phyloP scores from a whole-genome alignment of 1,139 yeast genomes.

The Entelexis sorbosivorans region DNA sequence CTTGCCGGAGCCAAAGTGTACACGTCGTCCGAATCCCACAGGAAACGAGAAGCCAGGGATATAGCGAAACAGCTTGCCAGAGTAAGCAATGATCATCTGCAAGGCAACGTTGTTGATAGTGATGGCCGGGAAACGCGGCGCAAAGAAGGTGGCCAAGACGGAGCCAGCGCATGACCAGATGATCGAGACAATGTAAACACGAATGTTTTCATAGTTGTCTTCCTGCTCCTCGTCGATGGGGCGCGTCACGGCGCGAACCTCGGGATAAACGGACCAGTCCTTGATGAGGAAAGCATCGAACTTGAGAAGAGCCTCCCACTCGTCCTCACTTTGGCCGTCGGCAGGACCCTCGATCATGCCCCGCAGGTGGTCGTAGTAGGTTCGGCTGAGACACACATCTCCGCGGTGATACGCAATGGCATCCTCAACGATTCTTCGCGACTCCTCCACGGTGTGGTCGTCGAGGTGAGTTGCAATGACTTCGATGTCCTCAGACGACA shows the following conservation, averaged over 20 bases:
- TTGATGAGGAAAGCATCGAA: conserved; percentile 36
- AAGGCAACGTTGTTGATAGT: conserved; percentile 38
- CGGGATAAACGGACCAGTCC: conserved; percentile 42
- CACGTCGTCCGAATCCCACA: conserved; percentile 36
- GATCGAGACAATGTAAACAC: conserved; percentile 46
- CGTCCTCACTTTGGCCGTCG: conserved; percentile 11
- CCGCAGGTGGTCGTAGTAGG: conserved; percentile 29
- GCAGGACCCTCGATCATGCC: conserved; percentile 25
- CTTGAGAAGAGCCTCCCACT: conserved; percentile 31
- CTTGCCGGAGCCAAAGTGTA: conserved; percentile 42
- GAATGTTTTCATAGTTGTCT: conserved; percentile 43
- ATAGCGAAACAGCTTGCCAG: conserved; percentile 34
- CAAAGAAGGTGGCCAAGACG: conserved; percentile 49
- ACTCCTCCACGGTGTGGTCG: conserved; percentile 27
- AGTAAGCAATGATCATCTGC: conserved; percentile 50
- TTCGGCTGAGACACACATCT: conserved; percentile 41
- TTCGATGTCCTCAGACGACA: conserved; percentile 20
- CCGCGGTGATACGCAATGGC: conserved; percentile 35
- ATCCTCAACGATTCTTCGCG: conserved; percentile 33
- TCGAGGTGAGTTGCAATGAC: conserved; percentile 18
- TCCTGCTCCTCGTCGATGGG: conserved; percentile 30
- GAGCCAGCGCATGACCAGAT: conserved; percentile 49
- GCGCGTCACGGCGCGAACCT: conserved; percentile 45
- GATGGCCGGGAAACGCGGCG: conserved; percentile 46
- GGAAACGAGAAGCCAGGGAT: conserved; percentile 28